Conservation (phyloP, 495 filamentous ascomycete genomes). For the Penicillium lagena region DNA sequence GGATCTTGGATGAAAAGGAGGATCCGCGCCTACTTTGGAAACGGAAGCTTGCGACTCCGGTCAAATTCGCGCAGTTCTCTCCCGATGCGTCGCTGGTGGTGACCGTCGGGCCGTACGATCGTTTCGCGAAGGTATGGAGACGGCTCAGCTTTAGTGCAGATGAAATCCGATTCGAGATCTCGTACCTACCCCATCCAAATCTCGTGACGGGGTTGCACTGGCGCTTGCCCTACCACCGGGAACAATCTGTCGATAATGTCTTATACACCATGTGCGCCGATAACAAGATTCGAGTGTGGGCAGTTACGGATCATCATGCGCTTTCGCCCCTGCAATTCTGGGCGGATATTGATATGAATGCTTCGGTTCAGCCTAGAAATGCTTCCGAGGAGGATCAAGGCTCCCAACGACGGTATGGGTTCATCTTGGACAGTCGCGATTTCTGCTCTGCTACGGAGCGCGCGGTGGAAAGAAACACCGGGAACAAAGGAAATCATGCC, state of each 20-base stretch:
- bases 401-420: constrained; percentile 57
- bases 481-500: constrained; percentile 59
- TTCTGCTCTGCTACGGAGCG: constrained; percentile 70
- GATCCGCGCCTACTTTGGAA: constrained; percentile 59
- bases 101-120: constrained; percentile 72
- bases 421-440: constrained; percentile 79
- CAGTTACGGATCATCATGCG: constrained; percentile 65
- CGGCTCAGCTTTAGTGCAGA: constrained; percentile 77
- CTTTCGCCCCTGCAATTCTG: constrained; percentile 69
- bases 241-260: constrained; percentile 78
- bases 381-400: constrained; percentile 19
- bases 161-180: constrained; percentile 82
- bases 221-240: constrained; percentile 67
- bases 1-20: constrained; percentile 46
- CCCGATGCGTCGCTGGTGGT: constrained; percentile 82
- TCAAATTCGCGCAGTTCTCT: constrained; percentile 73
- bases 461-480: constrained; percentile 57
- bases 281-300: constrained; percentile 77
- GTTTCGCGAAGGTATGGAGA: constrained; percentile 88
- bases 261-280: constrained; percentile 93
- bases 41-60: constrained; percentile 62
- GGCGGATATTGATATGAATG: constrained; percentile 72
- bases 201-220: constrained; percentile 79
- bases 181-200: constrained; percentile 79
- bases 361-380: constrained; percentile 60